Conservation (phyloP, 768 basidiomycete species). For the Coprinopsis strossmayeri region DNA sequence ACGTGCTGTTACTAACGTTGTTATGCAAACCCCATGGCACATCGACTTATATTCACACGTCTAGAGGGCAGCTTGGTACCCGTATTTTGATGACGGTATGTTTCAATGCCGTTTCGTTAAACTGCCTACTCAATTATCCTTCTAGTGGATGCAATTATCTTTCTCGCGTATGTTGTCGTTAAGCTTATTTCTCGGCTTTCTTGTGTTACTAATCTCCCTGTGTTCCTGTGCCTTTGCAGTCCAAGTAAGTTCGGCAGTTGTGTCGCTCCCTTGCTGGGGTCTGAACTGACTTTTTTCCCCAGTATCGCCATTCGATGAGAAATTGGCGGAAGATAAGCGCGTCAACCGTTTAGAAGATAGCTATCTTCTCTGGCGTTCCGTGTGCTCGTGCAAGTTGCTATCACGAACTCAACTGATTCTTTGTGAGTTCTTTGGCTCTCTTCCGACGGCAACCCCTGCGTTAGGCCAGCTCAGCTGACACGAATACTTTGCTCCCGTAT, state of each 20-base stretch:
- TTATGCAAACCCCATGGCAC: too few species aligned
- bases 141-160: conserved; percentile 73
- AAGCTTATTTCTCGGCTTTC: conserved; percentile 1
- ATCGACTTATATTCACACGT: too few species aligned
- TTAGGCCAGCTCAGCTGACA: neutral
- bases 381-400: conserved; percentile 62
- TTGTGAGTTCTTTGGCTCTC: conserved; percentile 24
- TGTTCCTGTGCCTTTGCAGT: conserved; percentile 17
- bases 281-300: conserved; percentile 13
- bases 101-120: conserved; percentile 6
- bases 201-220: conserved; percentile 4
- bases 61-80: conserved; percentile 71
- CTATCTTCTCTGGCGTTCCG: conserved; percentile 68
- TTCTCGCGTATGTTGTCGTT: conserved; percentile 50
- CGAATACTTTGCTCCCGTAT: neutral
- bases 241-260: conserved; percentile 29
- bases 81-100: conserved; percentile 71
- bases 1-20: conserved; percentile 25
- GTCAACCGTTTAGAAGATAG: conserved; percentile 78
- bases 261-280: conserved; percentile 12
- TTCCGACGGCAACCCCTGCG: neutral
- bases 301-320: conserved; percentile 80
- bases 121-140: conserved; percentile 9
- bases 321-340: conserved; percentile 58
- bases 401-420: conserved; percentile 49